These are phyloP conservation scores for Macroventuria anomochaeta DNA, from an alignment of 2,329 filamentous ascomycete species.

Conservation along the genomic window DNA sequence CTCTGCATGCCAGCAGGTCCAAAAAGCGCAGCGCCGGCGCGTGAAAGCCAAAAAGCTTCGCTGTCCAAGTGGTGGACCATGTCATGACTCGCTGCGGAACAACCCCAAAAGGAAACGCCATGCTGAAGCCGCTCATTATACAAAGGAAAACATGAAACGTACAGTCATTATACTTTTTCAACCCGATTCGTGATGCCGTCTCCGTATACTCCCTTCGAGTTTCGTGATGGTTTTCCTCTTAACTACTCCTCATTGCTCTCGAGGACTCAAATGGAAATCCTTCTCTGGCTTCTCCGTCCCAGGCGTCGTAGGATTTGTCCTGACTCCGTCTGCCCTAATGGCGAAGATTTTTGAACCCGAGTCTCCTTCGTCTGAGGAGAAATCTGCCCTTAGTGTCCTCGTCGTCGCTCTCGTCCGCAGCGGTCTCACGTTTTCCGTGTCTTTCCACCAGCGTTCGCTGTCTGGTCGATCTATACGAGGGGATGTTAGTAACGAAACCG, in stretches of 20 bases:
- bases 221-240: conserved; percentile 22
- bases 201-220: conserved; percentile 13
- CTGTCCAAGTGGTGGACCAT: neutral
- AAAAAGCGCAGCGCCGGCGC: neutral
- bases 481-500: conserved; percentile 10
- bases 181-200: neutral
- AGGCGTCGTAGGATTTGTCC: conserved; percentile 17
- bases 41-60: neutral
- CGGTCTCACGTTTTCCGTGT: conserved; percentile 21
- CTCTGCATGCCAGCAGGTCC: conserved; percentile 2
- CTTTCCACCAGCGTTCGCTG: conserved; percentile 35
- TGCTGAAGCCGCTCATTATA: neutral
- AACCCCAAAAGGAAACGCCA: conserved; percentile 6
- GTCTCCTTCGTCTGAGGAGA: conserved; percentile 8
- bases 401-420: conserved; percentile 8
- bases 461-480: conserved; percentile 23
- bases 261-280: conserved; percentile 37
- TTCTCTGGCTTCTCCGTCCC: conserved; percentile 16
- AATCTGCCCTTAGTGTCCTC: conserved; percentile 6
- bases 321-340: conserved; percentile 6
- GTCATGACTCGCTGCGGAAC: neutral
- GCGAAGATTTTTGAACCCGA: conserved; percentile 12
- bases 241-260: conserved; percentile 39
- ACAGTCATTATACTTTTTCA: neutral
- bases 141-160: conserved; percentile 9